Percentiles rank a stretch among this genome's conserved stretches.
Evolutionary conservation across 2,329 filamentous ascomycete genomes (phyloP).

Genomic region (Apiospora aurea): DNA sequence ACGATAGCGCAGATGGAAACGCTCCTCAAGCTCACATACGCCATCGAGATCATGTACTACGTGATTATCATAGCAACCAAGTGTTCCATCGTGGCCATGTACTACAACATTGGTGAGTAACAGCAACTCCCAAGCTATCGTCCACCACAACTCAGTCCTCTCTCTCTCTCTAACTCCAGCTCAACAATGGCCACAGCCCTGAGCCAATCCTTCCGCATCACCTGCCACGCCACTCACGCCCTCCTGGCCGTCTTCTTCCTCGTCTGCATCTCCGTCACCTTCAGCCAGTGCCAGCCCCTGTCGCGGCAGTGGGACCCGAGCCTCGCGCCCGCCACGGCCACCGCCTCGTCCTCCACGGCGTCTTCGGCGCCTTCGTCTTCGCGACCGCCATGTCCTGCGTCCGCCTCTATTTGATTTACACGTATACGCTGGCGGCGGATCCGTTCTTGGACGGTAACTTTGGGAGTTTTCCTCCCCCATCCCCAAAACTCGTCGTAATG

Average conservation of each 20-base stretch:
- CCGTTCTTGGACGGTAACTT: slow-evolving; percentile 44
- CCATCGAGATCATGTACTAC: slow-evolving; percentile 51
- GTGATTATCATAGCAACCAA: slow-evolving; percentile 49
- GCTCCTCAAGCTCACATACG: slow-evolving; percentile 30
- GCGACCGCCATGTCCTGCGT: slow-evolving; percentile 47
- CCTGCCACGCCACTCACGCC: slow-evolving; percentile 46
- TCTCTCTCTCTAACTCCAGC: neutral
- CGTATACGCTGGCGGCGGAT: slow-evolving; percentile 46
- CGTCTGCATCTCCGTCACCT: slow-evolving; percentile 47
- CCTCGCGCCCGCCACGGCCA: slow-evolving; percentile 41
- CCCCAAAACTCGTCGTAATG: too few species aligned
- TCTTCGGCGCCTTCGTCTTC: slow-evolving; percentile 51
- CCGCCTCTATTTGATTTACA: slow-evolving; percentile 48
- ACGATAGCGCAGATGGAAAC: neutral
- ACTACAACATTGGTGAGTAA: slow-evolving; percentile 51
- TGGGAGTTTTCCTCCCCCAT: slow-evolving; percentile 26
- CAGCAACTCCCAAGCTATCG: slow-evolving; percentile 28
- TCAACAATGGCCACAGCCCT: slow-evolving; percentile 29
- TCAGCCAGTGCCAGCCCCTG: slow-evolving; percentile 52
- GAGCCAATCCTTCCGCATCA: slow-evolving; percentile 36
- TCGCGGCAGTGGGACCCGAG: slow-evolving; percentile 50
- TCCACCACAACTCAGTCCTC: neutral
- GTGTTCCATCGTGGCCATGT: slow-evolving; percentile 53
- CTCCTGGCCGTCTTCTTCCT: slow-evolving; percentile 50
- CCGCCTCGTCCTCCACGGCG: slow-evolving; percentile 55